Conservation (phyloP, 2,329 filamentous ascomycete genomes). For the Fusarium fujikuroi region DNA sequence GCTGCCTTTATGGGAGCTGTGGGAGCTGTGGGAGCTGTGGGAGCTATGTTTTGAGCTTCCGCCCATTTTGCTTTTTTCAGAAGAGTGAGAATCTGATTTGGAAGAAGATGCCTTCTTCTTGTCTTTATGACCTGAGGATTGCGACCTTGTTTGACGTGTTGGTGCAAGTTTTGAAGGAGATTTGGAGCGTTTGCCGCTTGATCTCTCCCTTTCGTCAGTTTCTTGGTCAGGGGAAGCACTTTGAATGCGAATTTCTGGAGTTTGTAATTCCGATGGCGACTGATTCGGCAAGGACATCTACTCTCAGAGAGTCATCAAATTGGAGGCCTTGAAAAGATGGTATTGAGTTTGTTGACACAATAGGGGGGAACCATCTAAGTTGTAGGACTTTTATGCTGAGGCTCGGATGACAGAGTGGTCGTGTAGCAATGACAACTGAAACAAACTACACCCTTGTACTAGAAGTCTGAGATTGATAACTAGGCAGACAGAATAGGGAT, state of each 20-base stretch:
- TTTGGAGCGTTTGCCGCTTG: background rate
- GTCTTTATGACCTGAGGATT: constrained; percentile 22
- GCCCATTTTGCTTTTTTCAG: constrained; percentile 36
- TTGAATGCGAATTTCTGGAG: constrained; percentile 44
- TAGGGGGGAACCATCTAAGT: constrained; percentile 1
- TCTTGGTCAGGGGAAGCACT: constrained; percentile 42
- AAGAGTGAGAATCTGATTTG: constrained; percentile 5
- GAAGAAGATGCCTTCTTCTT: constrained; percentile 31
- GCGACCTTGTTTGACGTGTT: constrained; percentile 29
- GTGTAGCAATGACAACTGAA: background rate
- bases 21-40: constrained; percentile 36
- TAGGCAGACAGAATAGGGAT: constrained; percentile 15
- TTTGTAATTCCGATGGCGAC: constrained; percentile 30
- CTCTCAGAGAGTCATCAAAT: constrained; percentile 26
- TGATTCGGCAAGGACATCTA: constrained; percentile 44
- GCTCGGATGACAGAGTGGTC: background rate
- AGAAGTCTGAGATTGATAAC: background rate
- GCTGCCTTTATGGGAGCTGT: constrained; percentile 44
- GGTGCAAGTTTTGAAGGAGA: constrained; percentile 26
- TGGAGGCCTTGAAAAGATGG: background rate
- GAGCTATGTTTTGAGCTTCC: constrained; percentile 38
- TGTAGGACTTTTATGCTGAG: constrained; percentile 4
- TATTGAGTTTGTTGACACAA: background rate
- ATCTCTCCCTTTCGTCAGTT: background rate
- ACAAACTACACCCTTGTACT: background rate